Conservation (phyloP, 139 green algal genomes). For the Coelastrella sp. region DNA sequence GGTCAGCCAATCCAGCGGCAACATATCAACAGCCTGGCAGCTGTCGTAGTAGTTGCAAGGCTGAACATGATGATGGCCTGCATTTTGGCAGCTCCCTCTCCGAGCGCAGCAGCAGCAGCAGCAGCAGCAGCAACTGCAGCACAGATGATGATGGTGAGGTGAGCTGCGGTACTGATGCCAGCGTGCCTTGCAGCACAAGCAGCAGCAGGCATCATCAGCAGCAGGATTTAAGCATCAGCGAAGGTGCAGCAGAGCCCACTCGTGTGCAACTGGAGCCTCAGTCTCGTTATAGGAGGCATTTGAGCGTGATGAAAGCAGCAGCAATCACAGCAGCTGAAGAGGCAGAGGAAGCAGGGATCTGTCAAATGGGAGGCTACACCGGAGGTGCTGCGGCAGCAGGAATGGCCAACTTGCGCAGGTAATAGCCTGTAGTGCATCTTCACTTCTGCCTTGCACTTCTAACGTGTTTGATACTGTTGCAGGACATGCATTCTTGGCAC, state of each 20-base stretch:
- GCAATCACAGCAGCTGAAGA: neutral
- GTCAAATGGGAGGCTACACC: neutral
- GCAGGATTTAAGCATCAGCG: neutral
- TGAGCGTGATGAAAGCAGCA: neutral
- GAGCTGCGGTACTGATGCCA: neutral
- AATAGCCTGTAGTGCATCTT: too few species aligned
- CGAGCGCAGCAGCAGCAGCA: neutral
- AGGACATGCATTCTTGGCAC: too few species aligned
- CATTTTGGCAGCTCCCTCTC: neutral
- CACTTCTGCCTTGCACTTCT: too few species aligned
- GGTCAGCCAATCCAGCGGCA: neutral
- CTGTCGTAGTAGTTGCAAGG: neutral
- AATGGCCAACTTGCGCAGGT: neutral
- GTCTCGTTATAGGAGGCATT: neutral
- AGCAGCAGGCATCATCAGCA: neutral
- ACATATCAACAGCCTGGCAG: neutral
- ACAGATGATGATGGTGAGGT: neutral
- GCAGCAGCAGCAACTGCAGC: neutral
- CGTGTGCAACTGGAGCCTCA: neutral
- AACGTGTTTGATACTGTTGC: too few species aligned
- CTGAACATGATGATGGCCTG: too few species aligned
- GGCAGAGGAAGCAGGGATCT: neutral
- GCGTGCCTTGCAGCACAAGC: neutral
- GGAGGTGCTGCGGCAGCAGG: neutral
- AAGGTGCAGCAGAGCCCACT: neutral